Base-by-base conservation (phyloP, 805 yeast genomes). In the Kuraishia floccosa region DNA sequence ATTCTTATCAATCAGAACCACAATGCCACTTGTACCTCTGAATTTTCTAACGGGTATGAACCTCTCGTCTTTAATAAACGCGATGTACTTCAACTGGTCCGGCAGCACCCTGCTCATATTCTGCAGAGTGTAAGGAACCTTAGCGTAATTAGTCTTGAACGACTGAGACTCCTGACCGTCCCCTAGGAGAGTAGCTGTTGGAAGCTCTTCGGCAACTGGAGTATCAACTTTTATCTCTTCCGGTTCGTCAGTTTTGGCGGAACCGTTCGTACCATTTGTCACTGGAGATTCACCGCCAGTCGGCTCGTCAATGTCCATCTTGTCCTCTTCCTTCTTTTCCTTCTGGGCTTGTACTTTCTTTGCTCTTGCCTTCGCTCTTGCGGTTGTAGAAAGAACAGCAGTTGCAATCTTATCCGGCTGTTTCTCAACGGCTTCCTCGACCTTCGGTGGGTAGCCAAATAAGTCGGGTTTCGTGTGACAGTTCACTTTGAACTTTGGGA, bases 351-450 rank as follows among this genome's bases (percentile, higher is more conserved):
- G 61, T 25, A 65, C 62, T 58, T 72, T 74, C 61, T 73, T 77
- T 17, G 94, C 94, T 53, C 96, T 76, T 21, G 89, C 91, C 54
- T 82, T 84, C n/a, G 96, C 96, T 52, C 77, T 79, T 12, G 77
- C 84, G 2, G 98, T 89, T 1, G 96, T 89, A 2, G 96, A 86
- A 34, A 91, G 66, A 11, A 91, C 94, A 3, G 96, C 98, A 25
- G 94, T 83, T 2, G 86, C 82, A 30, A 86, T 70, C 60, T 83
- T 86, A 52, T 85, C 96, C 3, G 87, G 84, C 32, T 77, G 85
- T 49, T 83, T 82, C 41, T 74, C 82, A 38, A 76, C 76, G 28
- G 76, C 71, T 44, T 76, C 87, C 49, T 83, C 94, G 11, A 69
- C 63, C 60, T 80, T 83, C 32, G 94, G 89, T 30, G 97, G 97